Evolutionary conservation across 495 filamentous ascomycete genomes (phyloP).

Genomic region (Penicillium daleae): DNA sequence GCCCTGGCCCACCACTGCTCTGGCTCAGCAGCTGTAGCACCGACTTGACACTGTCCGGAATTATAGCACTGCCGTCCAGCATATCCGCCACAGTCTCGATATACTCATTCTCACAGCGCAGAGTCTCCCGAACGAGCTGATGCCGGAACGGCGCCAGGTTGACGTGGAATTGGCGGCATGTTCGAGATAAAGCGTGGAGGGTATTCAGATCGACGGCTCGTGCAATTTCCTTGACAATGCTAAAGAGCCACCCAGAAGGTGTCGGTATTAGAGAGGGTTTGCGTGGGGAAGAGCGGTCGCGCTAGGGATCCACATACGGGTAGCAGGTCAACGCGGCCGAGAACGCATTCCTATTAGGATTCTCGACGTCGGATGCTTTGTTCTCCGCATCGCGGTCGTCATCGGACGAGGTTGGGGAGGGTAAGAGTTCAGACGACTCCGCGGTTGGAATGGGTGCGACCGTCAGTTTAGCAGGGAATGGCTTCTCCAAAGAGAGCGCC

Average conservation of each 20-base stretch:
- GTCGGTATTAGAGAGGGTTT: constrained; percentile 15
- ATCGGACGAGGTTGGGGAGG: constrained; percentile 20
- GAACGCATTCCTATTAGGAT: constrained; percentile 70
- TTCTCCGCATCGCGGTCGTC: constrained; percentile 31
- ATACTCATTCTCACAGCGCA: constrained; percentile 77
- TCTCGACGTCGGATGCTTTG: constrained; percentile 20
- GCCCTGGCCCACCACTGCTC: constrained; percentile 35
- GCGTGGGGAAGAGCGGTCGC: constrained; percentile 14
- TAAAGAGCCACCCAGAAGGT: constrained; percentile 2
- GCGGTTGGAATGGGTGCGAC: constrained; percentile 20
- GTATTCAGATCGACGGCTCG: constrained; percentile 80
- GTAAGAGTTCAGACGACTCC: constrained; percentile 14
- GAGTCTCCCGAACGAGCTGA: constrained; percentile 69
- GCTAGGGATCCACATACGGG: constrained; percentile 62
- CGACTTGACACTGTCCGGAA: constrained; percentile 43
- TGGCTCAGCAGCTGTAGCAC: constrained; percentile 41
- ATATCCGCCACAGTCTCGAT: constrained; percentile 47
- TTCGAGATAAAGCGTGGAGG: constrained; percentile 75
- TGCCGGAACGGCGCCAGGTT: constrained; percentile 76
- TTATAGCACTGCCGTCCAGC: constrained; percentile 35
- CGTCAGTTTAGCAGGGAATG: constrained; percentile 32
- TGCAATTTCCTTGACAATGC: constrained; percentile 76
- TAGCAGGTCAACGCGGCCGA: constrained; percentile 84
- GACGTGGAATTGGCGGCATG: constrained; percentile 76
- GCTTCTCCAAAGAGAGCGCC: constrained; percentile 26